phyloP scores from a whole-genome alignment of 139 green algal species.

The Chara braunii region DNA sequence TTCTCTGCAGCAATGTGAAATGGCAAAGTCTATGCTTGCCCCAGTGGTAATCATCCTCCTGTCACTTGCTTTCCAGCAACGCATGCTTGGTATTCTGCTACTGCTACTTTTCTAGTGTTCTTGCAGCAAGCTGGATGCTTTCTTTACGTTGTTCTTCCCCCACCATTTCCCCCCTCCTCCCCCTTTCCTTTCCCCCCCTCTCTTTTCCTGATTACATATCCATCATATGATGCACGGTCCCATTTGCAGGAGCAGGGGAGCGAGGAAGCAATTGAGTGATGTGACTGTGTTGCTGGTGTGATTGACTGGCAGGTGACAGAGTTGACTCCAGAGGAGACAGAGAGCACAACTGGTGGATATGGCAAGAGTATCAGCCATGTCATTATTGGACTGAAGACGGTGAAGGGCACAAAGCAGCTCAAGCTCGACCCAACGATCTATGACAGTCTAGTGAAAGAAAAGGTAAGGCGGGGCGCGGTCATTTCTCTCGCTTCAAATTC shows the following conservation, averaged over 20 bases:
- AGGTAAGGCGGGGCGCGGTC: constrained; percentile 45
- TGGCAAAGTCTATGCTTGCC: no score
- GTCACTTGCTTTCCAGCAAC: no score
- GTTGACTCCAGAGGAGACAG: constrained; percentile 87
- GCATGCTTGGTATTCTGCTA: no score
- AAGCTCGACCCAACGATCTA: constrained; percentile 96
- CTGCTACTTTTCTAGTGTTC: no score
- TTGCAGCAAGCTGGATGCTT: no score
- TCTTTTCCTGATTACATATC: neutral
- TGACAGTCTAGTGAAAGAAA: constrained; percentile 87
- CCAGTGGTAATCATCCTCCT: no score
- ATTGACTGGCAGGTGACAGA: constrained; percentile 64
- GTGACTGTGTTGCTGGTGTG: no score
- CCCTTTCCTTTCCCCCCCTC: neutral
- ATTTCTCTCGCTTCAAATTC: neutral
- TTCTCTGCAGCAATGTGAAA: no score
- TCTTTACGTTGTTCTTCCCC: no score
- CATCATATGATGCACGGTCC: no score
- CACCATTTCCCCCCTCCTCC: neutral
- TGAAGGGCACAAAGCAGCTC: constrained; percentile 94
- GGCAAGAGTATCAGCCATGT: constrained; percentile 86
- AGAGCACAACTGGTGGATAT: constrained; percentile 60
- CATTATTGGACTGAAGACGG: constrained; percentile 88
- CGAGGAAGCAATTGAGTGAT: no score
- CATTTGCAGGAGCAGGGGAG: no score